phyloP scores from a whole-genome alignment of 352 stramenopile genomes.

The Pythium folliculosum region DNA sequence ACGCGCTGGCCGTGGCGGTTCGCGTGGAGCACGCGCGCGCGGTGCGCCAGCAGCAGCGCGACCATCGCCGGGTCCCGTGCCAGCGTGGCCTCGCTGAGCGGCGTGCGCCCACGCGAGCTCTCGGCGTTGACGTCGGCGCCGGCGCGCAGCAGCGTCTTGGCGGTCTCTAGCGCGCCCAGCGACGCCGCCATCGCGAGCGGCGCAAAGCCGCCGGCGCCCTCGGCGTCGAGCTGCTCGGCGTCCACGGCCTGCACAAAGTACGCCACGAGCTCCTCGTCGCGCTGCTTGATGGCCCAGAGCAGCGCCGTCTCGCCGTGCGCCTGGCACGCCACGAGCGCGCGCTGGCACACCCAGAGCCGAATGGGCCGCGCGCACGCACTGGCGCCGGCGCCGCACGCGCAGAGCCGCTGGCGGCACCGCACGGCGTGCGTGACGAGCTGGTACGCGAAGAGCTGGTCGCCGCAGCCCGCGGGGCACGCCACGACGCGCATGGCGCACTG shows the following conservation, averaged over 20 bases:
- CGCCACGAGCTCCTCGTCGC: conserved; percentile 59
- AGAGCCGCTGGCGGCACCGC: conserved; percentile 65
- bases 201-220: conserved; percentile 72
- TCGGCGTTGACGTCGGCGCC: conserved; percentile 76
- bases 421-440: conserved; percentile 59
- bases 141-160: conserved; percentile 59
- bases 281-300: conserved; percentile 60
- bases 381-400: conserved; percentile 54
- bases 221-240: conserved; percentile 42
- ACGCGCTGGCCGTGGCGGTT: conserved; percentile 64
- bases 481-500: conserved; percentile 64
- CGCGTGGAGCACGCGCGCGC: conserved; percentile 56
- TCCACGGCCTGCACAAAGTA: conserved; percentile 64
- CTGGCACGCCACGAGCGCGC: conserved; percentile 49
- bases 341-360: conserved; percentile 49
- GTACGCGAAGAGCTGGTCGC: conserved; percentile 59
- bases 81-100: conserved; percentile 63
- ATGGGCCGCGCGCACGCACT: conserved; percentile 60
- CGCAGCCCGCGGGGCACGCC: conserved; percentile 58
- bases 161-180: conserved; percentile 45
- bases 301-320: conserved; percentile 54
- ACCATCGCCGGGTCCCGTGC: conserved; percentile 52
- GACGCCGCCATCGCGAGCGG: conserved; percentile 54
- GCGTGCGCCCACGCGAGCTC: conserved; percentile 61
- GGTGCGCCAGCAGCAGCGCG: conserved; percentile 56